Evolutionary conservation across 1,284 basidiomycete genomes (phyloP).

Genomic region (Apiotrichum veenhuisii): DNA sequence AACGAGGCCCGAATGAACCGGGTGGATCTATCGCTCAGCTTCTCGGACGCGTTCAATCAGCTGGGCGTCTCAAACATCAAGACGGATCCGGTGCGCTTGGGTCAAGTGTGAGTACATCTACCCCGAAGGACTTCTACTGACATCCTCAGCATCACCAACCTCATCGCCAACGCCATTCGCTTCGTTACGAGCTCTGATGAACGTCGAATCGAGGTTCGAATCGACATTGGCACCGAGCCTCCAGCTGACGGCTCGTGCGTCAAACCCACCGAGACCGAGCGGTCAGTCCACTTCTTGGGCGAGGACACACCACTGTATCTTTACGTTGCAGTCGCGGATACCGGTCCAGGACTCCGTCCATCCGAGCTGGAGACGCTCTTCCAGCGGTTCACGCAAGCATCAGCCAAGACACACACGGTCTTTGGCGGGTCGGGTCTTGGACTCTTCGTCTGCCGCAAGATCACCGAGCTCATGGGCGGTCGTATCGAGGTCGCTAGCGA

Average conservation of each 20-base stretch:
- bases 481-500: constrained; percentile 23
- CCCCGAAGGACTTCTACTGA: neutral
- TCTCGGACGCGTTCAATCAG: constrained; percentile 6
- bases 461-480: constrained; percentile 24
- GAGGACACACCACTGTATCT: constrained; percentile 30
- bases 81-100: constrained; percentile 44
- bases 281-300: neutral
- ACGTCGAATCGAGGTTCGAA: constrained; percentile 30
- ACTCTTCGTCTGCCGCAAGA: constrained; percentile 24
- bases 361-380: constrained; percentile 36
- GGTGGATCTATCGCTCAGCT: constrained; percentile 12
- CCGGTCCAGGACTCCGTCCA: constrained; percentile 38
- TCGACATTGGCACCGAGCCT: constrained; percentile 37
- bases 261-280: constrained; percentile 19
- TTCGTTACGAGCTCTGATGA: constrained; percentile 35
- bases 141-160: constrained; percentile 29
- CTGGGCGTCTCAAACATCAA: constrained; percentile 23
- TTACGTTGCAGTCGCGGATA: constrained; percentile 34
- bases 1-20: constrained; percentile 45
- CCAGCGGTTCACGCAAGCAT: constrained; percentile 39
- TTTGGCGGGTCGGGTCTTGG: constrained; percentile 44
- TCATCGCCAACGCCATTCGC: constrained; percentile 43
- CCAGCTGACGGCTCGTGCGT: constrained; percentile 30
- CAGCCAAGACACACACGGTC: constrained; percentile 36
- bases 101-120: constrained; percentile 36